Evolutionary conservation across 257 asterid genomes (phyloP).

Genomic region (Solanum chaucha): DNA sequence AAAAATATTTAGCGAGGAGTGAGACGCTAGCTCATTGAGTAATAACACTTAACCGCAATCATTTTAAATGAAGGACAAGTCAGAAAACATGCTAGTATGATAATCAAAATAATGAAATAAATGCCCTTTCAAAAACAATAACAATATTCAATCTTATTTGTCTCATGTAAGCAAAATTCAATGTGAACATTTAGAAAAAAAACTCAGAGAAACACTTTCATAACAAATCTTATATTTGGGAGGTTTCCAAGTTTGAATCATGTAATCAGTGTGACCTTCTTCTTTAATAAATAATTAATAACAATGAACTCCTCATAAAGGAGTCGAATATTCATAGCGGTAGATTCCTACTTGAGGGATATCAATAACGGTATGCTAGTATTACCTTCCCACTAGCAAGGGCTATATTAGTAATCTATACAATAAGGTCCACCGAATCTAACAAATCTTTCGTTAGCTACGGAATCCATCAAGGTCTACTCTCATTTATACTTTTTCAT

Average conservation of each 20-base stretch:
- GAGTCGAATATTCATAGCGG: neutral
- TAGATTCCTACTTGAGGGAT: neutral
- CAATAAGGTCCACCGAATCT: neutral
- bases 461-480: neutral
- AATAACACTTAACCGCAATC: no score
- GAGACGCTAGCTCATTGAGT: neutral
- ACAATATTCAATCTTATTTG: neutral
- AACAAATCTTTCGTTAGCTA: neutral
- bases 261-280: neutral
- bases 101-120: neutral
- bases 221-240: neutral
- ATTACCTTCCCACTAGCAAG: neutral
- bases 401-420: no score
- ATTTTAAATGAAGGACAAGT: neutral
- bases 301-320: neutral
- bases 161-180: neutral
- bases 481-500: neutral
- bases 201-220: neutral
- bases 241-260: neutral
- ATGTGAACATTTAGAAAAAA: neutral
- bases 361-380: neutral
- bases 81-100: neutral
- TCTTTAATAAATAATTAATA: no score
- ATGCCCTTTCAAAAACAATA: no score
- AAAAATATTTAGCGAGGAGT: neutral